Conservation (phyloP, 345 rosid genomes). For the Sonneratia caseolaris region DNA sequence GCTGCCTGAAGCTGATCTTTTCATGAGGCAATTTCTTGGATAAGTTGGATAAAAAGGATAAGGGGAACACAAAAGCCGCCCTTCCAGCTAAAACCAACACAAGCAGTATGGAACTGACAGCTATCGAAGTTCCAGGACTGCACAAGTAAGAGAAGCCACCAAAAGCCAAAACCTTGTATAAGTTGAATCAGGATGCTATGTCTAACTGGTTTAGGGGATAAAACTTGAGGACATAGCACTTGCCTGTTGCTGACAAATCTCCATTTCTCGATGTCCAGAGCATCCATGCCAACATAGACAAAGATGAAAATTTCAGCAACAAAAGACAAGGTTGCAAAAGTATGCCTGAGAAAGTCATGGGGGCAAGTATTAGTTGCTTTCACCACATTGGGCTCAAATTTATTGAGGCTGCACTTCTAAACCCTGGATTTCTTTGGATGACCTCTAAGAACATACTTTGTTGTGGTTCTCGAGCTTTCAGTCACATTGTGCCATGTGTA, state of each 20-base stretch:
- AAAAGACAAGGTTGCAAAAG: constrained; percentile 95
- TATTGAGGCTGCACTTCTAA: not conserved
- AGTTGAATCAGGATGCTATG: not conserved
- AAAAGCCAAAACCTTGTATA: not conserved
- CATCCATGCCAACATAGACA: constrained; percentile 98
- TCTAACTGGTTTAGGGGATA: not conserved
- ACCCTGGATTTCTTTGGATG: not conserved
- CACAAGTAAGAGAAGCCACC: constrained; percentile 11
- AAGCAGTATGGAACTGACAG: constrained; percentile 70
- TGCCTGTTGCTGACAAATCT: constrained; percentile 69
- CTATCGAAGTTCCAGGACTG: constrained; percentile 82
- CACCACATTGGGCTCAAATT: not conserved
- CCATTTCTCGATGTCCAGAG: constrained; percentile 98
- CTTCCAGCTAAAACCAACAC: constrained; percentile 75
- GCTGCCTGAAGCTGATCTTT: constrained; percentile 64
- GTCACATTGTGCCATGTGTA: constrained; percentile 28
- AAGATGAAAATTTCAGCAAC: constrained; percentile 90
- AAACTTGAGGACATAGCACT: not conserved
- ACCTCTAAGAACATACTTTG: constrained; percentile 11
- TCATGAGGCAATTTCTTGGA: constrained; percentile 53
- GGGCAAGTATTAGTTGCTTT: not conserved
- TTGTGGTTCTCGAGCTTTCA: constrained; percentile 22
- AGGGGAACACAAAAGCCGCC: constrained; percentile 94
- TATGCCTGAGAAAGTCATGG: constrained; percentile 46
- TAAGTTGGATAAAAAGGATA: constrained; percentile 80